Percentiles rank a stretch among this genome's conserved stretches.
Evolutionary conservation across 192 early-diverging fungal species (phyloP).

Genomic region (Podila clonocystis): DNA sequence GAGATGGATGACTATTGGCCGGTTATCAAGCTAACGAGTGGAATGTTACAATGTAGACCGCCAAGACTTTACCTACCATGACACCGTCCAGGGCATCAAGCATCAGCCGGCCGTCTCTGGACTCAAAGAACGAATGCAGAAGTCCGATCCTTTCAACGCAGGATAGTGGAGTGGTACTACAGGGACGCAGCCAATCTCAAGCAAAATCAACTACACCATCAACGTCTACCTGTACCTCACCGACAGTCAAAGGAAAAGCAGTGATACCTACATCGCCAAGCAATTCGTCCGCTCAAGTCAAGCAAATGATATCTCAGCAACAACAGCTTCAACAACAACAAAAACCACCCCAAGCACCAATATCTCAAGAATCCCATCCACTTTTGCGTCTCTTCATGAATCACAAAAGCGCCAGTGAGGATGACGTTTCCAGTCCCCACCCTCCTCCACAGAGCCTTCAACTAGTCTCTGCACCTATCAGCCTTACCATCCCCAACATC

Average conservation of each 20-base stretch:
- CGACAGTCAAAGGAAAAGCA: slow-evolving; percentile 38
- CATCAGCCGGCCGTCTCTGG: slow-evolving; percentile 20
- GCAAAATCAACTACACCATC: slow-evolving; percentile 14
- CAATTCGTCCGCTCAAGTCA: not conserved
- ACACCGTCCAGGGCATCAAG: slow-evolving; percentile 36
- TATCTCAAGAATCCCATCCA: slow-evolving; percentile 40
- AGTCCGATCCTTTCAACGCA: slow-evolving; percentile 28
- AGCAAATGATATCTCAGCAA: not conserved
- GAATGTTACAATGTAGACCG: slow-evolving; percentile 9
- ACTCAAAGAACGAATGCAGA: slow-evolving; percentile 18
- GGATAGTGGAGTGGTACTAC: slow-evolving; percentile 43
- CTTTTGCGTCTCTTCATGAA: slow-evolving; percentile 40
- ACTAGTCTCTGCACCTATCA: slow-evolving; percentile 26
- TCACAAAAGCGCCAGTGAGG: slow-evolving; percentile 43
- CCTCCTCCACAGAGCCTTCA: slow-evolving; percentile 15
- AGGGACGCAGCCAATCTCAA: slow-evolving; percentile 11
- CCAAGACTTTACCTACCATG: slow-evolving; percentile 20
- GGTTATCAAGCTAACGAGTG: not conserved
- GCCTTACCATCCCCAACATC: slow-evolving; percentile 34
- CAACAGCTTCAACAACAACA: not conserved
- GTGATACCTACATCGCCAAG: slow-evolving; percentile 15
- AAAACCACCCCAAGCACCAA: slow-evolving; percentile 18
- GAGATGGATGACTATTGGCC: not conserved
- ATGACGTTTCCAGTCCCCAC: slow-evolving; percentile 25
- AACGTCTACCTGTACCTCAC: slow-evolving; percentile 8